Base-by-base conservation (phyloP, 805 yeast species). In the Pichia eremophila region DNA sequence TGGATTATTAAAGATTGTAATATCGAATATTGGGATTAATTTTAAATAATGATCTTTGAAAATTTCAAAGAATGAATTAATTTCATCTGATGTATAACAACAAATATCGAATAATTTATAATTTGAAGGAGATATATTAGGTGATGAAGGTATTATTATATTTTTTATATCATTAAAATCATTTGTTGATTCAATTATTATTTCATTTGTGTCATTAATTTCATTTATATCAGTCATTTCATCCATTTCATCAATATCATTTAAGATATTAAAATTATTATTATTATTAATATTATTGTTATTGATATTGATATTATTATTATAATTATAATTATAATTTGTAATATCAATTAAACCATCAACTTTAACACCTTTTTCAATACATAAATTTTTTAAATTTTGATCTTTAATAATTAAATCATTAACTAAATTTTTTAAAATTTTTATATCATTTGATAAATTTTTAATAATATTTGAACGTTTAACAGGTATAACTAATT, bases 401-500 rank as follows among this genome's bases (percentile, higher is more conserved):
- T 53, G 40, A 40, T 66, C 68, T 39, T 54, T 57, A n/a, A 44
- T 27, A 5, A 65, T 51, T 41, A 66, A 54, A 14, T 44, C 44
- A 46, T 64, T 62, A 6, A 66, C 69, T 38, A 55, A 46, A 9
- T 43, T 38, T 49, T 63, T 60, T 46, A 67, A 54, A n/a, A 54
- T 56, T 48, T 58, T 56, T 14, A 70, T 62, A 44, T 58, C 65
- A 10, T 60, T 57, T 36, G 63, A 59, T 18, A 70, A 49, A 41
- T 62, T 58, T 43, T 63, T 66, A 49, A 69, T 65, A 42, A 69
- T 67, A 42, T 65, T 67, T 15, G 74, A 64, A 46, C 79, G 59
- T 50, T 76, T 77, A 2, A 78, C 75, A 3, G 78, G 77, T 12
- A 72, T 67, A 14, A 81, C 77, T 18, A 74, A 67, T 52, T 79